phyloP scores from a whole-genome alignment of 2,329 filamentous ascomycete species.

The Aspergillus novofumigatus region DNA sequence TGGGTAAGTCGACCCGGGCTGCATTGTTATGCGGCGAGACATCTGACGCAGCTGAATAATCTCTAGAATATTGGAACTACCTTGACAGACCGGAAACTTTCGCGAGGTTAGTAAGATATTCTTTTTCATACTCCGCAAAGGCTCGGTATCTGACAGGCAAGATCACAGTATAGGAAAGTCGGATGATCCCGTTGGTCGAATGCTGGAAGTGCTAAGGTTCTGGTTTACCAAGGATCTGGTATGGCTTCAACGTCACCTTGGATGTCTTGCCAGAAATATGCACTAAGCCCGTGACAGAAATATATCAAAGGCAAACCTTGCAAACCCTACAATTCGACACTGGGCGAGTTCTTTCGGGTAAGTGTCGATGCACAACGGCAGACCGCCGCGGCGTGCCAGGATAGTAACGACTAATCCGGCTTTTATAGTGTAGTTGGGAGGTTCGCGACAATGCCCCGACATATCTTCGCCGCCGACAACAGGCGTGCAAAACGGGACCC shows the following conservation, averaged over 20 bases:
- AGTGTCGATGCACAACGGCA: slow-evolving; percentile 23
- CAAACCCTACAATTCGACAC: slow-evolving; percentile 96
- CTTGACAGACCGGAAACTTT: slow-evolving; percentile 93
- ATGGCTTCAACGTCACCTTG: slow-evolving; percentile 18
- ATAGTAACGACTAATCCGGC: neutral
- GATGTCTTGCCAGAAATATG: neutral
- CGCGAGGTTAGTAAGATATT: slow-evolving; percentile 48
- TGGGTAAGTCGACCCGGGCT: slow-evolving; percentile 50
- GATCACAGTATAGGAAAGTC: slow-evolving; percentile 70
- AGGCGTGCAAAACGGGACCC: slow-evolving; percentile 32
- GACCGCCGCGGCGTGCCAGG: neutral
- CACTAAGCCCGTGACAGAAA: slow-evolving; percentile 54
- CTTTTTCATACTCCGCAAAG: slow-evolving; percentile 12
- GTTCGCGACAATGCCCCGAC: slow-evolving; percentile 69
- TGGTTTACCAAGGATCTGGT: slow-evolving; percentile 98
- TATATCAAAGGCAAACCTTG: slow-evolving; percentile 98
- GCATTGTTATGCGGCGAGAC: neutral
- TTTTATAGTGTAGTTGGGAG: slow-evolving; percentile 82
- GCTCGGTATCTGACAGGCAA: slow-evolving; percentile 33
- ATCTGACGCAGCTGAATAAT: slow-evolving; percentile 11
- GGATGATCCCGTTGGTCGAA: slow-evolving; percentile 84
- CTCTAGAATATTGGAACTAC: slow-evolving; percentile 93
- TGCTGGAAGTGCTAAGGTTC: slow-evolving; percentile 90
- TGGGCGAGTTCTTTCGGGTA: slow-evolving; percentile 96
- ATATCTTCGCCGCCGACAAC: slow-evolving; percentile 43